phyloP scores from a whole-genome alignment of 352 stramenopile genomes.

The Peronospora belbahrii region DNA sequence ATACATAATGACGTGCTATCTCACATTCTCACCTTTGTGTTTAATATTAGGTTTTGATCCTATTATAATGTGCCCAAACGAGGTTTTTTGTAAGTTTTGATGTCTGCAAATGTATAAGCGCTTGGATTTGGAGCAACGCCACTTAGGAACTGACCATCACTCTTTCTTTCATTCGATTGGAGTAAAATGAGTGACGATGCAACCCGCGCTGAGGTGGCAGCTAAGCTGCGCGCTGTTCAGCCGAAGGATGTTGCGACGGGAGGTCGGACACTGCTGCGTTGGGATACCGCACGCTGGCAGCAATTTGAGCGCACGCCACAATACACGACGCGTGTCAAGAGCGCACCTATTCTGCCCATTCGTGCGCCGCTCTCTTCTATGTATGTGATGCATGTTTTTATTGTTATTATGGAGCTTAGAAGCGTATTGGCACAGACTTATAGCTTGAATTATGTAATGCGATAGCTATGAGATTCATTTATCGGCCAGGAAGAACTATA shows the following conservation, averaged over 20 bases:
- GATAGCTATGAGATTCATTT: slow-evolving; percentile 82
- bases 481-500: slow-evolving; percentile 42
- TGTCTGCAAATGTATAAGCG: no score
- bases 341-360: slow-evolving; percentile 64
- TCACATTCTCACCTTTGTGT: neutral
- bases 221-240: slow-evolving; percentile 32
- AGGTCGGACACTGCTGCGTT: slow-evolving; percentile 66
- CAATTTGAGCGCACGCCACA: slow-evolving; percentile 51
- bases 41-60: neutral
- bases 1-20: neutral
- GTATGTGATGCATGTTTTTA: slow-evolving; percentile 26
- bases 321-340: slow-evolving; percentile 42
- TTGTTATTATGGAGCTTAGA: no score
- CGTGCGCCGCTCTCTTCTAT: slow-evolving; percentile 70
- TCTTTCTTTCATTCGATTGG: slow-evolving; percentile 8
- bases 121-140: slow-evolving; percentile 5
- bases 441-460: slow-evolving; percentile 1
- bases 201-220: slow-evolving; percentile 28
- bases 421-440: neutral
- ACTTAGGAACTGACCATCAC: slow-evolving; percentile 19
- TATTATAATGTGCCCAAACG: no score
- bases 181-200: slow-evolving; percentile 25
- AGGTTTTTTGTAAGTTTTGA: slow-evolving; percentile 2
- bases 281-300: slow-evolving; percentile 51
- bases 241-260: slow-evolving; percentile 4